Percentiles rank a stretch among this genome's conserved stretches.
These are phyloP conservation scores for Bipolaris cookei DNA, from an alignment of 2,329 filamentous ascomycete genomes.

Conservation along the genomic window DNA sequence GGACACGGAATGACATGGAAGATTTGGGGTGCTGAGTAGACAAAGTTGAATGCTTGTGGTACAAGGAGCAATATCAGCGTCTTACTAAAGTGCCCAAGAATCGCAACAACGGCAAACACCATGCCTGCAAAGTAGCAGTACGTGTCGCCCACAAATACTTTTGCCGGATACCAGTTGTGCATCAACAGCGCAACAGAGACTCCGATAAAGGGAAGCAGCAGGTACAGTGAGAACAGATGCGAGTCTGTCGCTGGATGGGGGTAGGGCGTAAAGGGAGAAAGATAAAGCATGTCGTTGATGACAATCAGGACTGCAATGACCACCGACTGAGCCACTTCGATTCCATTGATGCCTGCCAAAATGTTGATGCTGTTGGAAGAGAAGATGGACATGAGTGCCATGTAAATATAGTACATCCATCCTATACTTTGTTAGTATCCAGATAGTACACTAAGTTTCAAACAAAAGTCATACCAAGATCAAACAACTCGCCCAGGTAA, in stretches of 20 bases:
- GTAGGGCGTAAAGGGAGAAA: constrained; percentile 72
- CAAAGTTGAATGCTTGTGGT: constrained; percentile 95
- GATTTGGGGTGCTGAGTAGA: constrained; percentile 90
- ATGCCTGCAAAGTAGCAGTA: constrained; percentile 99
- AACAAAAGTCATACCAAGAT: constrained; percentile 62
- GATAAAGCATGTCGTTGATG: constrained; percentile 87
- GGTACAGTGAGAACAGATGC: constrained; percentile 93
- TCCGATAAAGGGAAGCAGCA: constrained; percentile 91
- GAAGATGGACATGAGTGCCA: constrained; percentile 96
- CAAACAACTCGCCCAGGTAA: constrained; percentile 82
- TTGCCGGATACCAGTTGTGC: constrained; percentile 96
- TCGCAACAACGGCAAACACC: constrained; percentile 97
- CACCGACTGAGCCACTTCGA: constrained; percentile 93
- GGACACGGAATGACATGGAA: constrained; percentile 91
- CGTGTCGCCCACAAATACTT: constrained; percentile 96
- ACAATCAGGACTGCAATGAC: constrained; percentile 84
- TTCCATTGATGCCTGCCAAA: constrained; percentile 97
- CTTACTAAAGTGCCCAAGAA: constrained; percentile 97
- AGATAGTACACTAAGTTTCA: not conserved
- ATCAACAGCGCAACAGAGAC: constrained; percentile 84
- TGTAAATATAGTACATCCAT: constrained; percentile 86
- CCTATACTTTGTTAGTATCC: constrained; percentile 41
- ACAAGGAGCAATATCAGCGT: constrained; percentile 89
- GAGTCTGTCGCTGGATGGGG: constrained; percentile 94
- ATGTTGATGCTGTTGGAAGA: constrained; percentile 99